Evolutionary conservation across 805 yeast species (phyloP).

Genomic region (Ogataea paradorogensis): DNA sequence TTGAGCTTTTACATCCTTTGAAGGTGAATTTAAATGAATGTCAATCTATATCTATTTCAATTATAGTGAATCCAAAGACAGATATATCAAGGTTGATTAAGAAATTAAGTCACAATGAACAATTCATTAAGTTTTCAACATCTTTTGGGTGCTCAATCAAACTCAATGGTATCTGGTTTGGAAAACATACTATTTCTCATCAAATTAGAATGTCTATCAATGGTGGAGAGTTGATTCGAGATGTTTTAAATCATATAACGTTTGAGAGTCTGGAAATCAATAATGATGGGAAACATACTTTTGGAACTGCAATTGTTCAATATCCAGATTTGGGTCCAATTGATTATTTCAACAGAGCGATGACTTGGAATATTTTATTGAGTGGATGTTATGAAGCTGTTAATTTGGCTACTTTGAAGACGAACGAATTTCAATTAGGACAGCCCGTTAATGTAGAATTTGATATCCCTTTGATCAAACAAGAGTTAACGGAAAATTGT

Average conservation of each 20-base stretch:
- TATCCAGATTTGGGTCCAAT: neutral
- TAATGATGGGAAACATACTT: neutral
- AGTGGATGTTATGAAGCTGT: neutral
- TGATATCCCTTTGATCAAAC: slow-evolving; percentile 10
- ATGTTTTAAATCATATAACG: neutral
- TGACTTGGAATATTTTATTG: slow-evolving; percentile 2
- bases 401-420: neutral
- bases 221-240: neutral
- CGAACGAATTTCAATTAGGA: neutral
- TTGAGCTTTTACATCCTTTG: neutral
- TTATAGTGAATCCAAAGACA: neutral
- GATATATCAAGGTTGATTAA: neutral
- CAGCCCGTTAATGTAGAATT: neutral
- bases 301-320: neutral
- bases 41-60: neutral
- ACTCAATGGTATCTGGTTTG: neutral
- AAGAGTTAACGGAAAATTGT: slow-evolving; percentile 8
- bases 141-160: neutral
- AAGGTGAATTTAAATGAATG: neutral
- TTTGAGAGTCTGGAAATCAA: neutral
- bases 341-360: neutral
- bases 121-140: neutral
- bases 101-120: neutral
- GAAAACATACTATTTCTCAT: neutral
- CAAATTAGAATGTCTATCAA: neutral